phyloP scores from a whole-genome alignment of 768 basidiomycete species.

The Arthromyces matolae region DNA sequence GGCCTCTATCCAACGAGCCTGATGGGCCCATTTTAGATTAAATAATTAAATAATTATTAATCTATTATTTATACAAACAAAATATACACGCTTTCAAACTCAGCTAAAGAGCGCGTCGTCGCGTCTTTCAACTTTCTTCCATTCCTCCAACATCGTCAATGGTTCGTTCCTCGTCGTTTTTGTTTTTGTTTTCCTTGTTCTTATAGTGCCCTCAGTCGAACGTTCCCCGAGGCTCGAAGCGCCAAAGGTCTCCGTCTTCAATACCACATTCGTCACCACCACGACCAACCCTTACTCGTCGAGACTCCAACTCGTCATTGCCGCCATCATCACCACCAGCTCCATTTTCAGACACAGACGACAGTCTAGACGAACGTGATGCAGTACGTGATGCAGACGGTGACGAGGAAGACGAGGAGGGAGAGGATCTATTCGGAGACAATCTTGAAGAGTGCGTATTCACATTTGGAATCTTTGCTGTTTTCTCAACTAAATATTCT shows the following conservation, averaged over 20 bases:
- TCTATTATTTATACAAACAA: not conserved
- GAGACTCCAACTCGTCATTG: constrained; percentile 67
- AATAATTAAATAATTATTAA: not conserved
- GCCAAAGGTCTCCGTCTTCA: constrained; percentile 56
- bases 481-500: constrained; percentile 10
- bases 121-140: constrained; percentile 27
- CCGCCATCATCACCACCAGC: constrained; percentile 84
- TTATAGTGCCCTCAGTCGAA: constrained; percentile 8
- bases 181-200: not conserved
- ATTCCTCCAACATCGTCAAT: constrained; percentile 26
- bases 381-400: constrained; percentile 63
- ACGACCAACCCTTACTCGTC: constrained; percentile 42
- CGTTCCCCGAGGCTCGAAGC: constrained; percentile 52
- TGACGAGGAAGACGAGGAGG: constrained; percentile 75
- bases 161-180: constrained; percentile 27
- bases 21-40: constrained; percentile 9
- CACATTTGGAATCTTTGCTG: constrained; percentile 1
- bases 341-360: constrained; percentile 85
- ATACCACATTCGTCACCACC: constrained; percentile 47
- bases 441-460: constrained; percentile 60
- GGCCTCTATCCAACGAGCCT: constrained; percentile 24
- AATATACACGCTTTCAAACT: constrained; percentile 45
- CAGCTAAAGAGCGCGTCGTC: constrained; percentile 43
- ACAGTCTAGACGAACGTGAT: constrained; percentile 69
- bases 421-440: constrained; percentile 93